Evolutionary conservation across 164 flowering plant species (phyloP), one percentile per base, ranked within the genome.

Genomic region (Litsea cubeba): DNA sequence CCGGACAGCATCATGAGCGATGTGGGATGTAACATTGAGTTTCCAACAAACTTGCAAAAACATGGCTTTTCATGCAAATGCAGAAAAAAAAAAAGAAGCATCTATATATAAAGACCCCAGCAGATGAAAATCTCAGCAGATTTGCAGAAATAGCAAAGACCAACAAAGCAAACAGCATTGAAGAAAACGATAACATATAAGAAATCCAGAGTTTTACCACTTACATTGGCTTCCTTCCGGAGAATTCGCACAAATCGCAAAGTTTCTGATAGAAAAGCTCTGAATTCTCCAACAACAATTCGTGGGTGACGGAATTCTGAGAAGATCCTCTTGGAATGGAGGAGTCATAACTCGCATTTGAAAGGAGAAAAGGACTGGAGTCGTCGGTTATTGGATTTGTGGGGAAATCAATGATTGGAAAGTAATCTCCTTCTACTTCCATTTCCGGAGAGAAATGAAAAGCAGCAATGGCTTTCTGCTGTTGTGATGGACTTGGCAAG

Each of bases 161-260:
- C 14, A 24, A 22, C 24, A 18, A 24, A 63, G 30, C 4, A 63
- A 24, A 63, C 60, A 54, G 6, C 7, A 20, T 20, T 20, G 60
- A 0, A 15, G n/a, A 54, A 54, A 54, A 54, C 17, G 60, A 15
- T 15, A 14, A 3, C 20, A 54, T 12, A 24, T 3, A 12, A 25
- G 69, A 20, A 66, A 28, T 17, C 24, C n/a, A 17, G 40, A 20
- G 12, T 6, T 66, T 11, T 32, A 15, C 0, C 65, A 77, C 83
- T 84, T 68, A 84, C 86, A 63, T 51, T 18, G 72, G 76, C 63
- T 76, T 72, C 12, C 78, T 70, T 58, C 81, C 83, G 11, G 78
- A 74, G 8, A 73, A 63, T 40, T 81, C 64, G 20, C 78, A 57
- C 70, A 54, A 54, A 54, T 54, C 20, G 5, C 77, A 32, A 12